phyloP scores from a whole-genome alignment of 2,329 filamentous ascomycete species.

The Ophiostoma tasmaniense region DNA sequence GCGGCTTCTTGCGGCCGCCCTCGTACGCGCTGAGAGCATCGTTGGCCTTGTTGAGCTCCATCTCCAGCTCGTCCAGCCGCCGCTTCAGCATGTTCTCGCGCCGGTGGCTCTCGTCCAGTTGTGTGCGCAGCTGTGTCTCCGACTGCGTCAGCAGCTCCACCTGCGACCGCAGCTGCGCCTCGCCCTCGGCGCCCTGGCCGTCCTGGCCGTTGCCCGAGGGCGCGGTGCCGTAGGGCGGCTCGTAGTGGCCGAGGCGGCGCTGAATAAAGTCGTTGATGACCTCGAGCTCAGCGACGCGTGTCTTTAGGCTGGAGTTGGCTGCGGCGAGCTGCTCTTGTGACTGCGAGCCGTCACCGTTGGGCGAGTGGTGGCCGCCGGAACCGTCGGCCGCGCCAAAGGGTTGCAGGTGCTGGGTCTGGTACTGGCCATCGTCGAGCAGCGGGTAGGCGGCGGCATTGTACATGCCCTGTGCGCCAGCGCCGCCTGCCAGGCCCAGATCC shows the following conservation, averaged over 20 bases:
- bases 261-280: conserved; percentile 83
- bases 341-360: conserved; percentile 50
- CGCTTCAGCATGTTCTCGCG: conserved; percentile 76
- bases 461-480: conserved; percentile 34
- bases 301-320: conserved; percentile 82
- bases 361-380: conserved; percentile 36
- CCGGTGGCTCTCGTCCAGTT: conserved; percentile 67
- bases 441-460: conserved; percentile 61
- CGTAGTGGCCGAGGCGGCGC: conserved; percentile 62
- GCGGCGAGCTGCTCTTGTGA: conserved; percentile 73
- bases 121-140: conserved; percentile 48
- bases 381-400: conserved; percentile 40
- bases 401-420: conserved; percentile 47
- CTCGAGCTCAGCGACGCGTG: conserved; percentile 87
- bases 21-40: conserved; percentile 25
- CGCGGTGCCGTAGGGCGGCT: conserved; percentile 50
- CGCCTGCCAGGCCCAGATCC: conserved; percentile 51
- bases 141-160: conserved; percentile 48
- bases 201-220: conserved; percentile 34
- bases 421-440: conserved; percentile 62
- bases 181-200: conserved; percentile 26
- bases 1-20: conserved; percentile 26
- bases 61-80: conserved; percentile 70
- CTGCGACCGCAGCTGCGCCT: conserved; percentile 40
- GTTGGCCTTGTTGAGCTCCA: conserved; percentile 39